Conservation (phyloP, 306 rosid species). For the Lagenaria siceraria region DNA sequence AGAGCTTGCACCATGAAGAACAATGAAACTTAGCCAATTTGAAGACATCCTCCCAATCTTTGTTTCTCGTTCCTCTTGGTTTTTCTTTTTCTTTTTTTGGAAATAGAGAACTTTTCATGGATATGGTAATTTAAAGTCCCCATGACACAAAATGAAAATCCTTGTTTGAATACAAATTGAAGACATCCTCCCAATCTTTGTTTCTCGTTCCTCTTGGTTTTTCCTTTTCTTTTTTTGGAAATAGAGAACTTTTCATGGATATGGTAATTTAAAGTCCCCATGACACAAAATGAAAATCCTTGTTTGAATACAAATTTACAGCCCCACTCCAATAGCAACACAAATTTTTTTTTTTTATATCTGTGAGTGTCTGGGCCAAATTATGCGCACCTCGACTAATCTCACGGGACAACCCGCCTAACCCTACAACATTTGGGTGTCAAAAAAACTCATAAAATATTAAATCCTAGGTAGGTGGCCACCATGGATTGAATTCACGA, state of each 20-base stretch:
- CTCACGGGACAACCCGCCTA: no score
- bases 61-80: not conserved
- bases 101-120: not conserved
- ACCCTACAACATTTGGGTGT: no score
- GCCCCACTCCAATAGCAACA: no score
- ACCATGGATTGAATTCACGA: no score
- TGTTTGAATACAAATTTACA: no score
- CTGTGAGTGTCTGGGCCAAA: no score
- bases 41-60: not conserved
- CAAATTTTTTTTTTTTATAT: no score
- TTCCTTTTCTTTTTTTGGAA: not conserved
- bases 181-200: not conserved
- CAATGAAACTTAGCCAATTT: not conserved
- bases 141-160: not conserved
- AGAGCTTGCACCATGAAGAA: not conserved
- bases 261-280: not conserved
- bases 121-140: not conserved
- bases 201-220: not conserved
- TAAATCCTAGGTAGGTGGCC: no score
- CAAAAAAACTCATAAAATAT: no score
- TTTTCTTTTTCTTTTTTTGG: not conserved
- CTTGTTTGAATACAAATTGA: not conserved
- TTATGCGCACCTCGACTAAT: no score
- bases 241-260: not conserved
- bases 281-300: not conserved